These are phyloP conservation scores for Alternaria sp. DNA, from an alignment of 2,329 filamentous ascomycete genomes.

Conservation along the genomic window DNA sequence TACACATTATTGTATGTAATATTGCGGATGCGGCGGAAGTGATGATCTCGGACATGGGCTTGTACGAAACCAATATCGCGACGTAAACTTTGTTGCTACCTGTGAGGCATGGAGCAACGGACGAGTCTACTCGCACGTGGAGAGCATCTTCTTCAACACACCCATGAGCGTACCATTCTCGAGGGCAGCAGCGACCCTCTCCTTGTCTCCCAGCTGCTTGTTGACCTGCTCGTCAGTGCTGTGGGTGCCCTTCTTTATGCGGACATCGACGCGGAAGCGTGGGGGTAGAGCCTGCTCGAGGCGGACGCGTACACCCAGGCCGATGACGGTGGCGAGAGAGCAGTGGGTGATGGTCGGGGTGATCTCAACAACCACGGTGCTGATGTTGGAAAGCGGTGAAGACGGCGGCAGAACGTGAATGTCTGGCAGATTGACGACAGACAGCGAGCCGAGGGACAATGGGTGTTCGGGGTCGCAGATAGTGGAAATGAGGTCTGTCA, in stretches of 20 bases:
- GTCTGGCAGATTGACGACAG: slow-evolving; percentile 94
- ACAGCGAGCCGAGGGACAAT: slow-evolving; percentile 88
- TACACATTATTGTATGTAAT: neutral
- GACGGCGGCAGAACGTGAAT: slow-evolving; percentile 78
- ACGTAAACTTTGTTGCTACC: too few species aligned
- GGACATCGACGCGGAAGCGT: slow-evolving; percentile 89
- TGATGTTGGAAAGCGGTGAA: slow-evolving; percentile 68
- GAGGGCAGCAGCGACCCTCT: slow-evolving; percentile 90
- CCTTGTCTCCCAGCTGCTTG: slow-evolving; percentile 96
- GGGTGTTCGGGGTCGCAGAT: slow-evolving; percentile 98
- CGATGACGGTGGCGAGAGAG: slow-evolving; percentile 94
- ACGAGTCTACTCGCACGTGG: slow-evolving; percentile 71
- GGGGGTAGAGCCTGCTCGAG: slow-evolving; percentile 91
- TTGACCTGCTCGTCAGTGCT: slow-evolving; percentile 94
- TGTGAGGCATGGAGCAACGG: neutral
- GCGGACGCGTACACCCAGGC: slow-evolving; percentile 87
- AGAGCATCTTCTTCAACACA: slow-evolving; percentile 92
- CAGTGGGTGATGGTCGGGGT: slow-evolving; percentile 98
- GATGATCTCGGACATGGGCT: neutral
- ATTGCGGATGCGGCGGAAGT: neutral
- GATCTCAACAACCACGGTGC: slow-evolving; percentile 83
- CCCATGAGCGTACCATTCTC: slow-evolving; percentile 92
- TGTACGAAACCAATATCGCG: neutral
- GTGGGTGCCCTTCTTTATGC: slow-evolving; percentile 96
- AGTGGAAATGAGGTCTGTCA: slow-evolving; percentile 84